Conservation (phyloP, 768 basidiomycete species). For the Russula brevipes region DNA sequence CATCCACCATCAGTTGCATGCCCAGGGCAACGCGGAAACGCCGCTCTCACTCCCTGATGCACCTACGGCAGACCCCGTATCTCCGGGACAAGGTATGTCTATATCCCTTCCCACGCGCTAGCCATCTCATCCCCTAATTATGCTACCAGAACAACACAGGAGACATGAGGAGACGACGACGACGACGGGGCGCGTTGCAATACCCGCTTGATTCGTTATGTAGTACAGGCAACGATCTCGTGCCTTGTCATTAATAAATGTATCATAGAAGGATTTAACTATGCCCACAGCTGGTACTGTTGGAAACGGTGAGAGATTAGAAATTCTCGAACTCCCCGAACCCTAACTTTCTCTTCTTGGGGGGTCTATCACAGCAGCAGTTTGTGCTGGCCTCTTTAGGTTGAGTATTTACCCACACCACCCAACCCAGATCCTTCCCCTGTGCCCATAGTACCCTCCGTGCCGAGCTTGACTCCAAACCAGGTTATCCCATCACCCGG, state of each 20-base stretch:
- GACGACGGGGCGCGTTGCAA: constrained; percentile 29
- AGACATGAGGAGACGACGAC: background rate
- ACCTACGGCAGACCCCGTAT: constrained; percentile 44
- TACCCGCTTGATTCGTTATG: constrained; percentile 27
- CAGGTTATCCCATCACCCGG: constrained; percentile 71
- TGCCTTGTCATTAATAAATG: constrained; percentile 13
- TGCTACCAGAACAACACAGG: constrained; percentile 6
- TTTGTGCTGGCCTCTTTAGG: constrained; percentile 30
- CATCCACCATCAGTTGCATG: constrained; percentile 28
- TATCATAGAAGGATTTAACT: constrained; percentile 18
- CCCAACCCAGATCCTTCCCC: constrained; percentile 35
- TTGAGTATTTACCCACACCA: constrained; percentile 80
- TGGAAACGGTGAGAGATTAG: constrained; percentile 36
- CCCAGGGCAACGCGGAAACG: constrained; percentile 25
- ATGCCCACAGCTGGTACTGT: constrained; percentile 6
- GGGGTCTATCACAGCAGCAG: constrained; percentile 42
- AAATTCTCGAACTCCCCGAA: constrained; percentile 90
- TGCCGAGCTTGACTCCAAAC: constrained; percentile 84
- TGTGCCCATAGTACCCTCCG: constrained; percentile 31
- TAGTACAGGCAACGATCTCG: background rate
- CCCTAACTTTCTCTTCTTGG: constrained; percentile 79
- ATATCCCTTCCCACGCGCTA: constrained; percentile 2
- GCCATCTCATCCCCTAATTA: background rate
- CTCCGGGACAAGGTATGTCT: constrained; percentile 35
- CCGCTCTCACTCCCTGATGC: constrained; percentile 48